Percentiles rank a stretch among this genome's conserved stretches.
phyloP scores from a whole-genome alignment of 805 yeast genomes.

The Barnettozyma siamensis region DNA sequence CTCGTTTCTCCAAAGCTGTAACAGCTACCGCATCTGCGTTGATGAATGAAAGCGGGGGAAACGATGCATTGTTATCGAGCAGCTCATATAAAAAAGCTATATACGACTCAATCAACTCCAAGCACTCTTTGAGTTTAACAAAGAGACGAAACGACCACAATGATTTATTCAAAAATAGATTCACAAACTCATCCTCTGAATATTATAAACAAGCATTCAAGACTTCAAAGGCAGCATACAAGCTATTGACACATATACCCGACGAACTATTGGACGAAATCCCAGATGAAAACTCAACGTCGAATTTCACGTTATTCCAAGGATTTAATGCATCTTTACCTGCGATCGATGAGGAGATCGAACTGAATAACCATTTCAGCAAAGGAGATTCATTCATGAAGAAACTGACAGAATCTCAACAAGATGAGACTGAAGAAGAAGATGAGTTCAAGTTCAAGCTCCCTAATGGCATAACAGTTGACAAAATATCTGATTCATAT shows the following conservation, averaged over 20 bases:
- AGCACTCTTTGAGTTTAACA: constrained; percentile 28
- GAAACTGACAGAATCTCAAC: constrained; percentile 17
- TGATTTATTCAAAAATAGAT: constrained; percentile 22
- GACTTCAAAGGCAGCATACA: constrained; percentile 35
- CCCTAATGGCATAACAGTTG: constrained; percentile 36
- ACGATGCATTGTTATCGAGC: constrained; percentile 33
- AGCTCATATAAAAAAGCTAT: constrained; percentile 41
- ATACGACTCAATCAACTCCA: constrained; percentile 35
- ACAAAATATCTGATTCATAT: constrained; percentile 37
- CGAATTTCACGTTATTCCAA: constrained; percentile 54
- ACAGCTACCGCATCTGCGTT: constrained; percentile 53
- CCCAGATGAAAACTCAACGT: constrained; percentile 32
- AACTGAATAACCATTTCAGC: constrained; percentile 23
- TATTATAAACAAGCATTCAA: constrained; percentile 34
- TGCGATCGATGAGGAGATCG: constrained; percentile 40
- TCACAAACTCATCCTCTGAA: constrained; percentile 29
- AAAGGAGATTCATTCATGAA: constrained; percentile 16
- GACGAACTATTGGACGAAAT: constrained; percentile 55
- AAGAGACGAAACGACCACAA: constrained; percentile 26
- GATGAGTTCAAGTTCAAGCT: constrained; percentile 24
- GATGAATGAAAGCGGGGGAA: constrained; percentile 24
- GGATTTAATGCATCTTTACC: constrained; percentile 61
- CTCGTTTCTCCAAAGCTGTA: constrained; percentile 41
- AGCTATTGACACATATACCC: constrained; percentile 48
- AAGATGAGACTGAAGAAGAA: constrained; percentile 15